Conservation (phyloP, 1,284 basidiomycete species). For the Cryptococcus sp. region DNA sequence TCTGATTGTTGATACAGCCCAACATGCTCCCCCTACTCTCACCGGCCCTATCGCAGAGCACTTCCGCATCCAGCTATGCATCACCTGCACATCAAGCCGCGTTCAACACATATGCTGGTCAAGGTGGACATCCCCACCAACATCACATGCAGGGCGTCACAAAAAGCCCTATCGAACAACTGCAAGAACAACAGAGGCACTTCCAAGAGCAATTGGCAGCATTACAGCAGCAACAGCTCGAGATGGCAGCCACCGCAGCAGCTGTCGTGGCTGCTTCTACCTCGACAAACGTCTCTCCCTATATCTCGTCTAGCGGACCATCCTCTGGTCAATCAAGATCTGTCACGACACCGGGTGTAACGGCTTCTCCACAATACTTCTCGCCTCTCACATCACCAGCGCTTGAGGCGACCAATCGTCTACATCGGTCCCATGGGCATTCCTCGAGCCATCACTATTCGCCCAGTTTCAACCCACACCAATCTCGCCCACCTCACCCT, state of each 20-base stretch:
- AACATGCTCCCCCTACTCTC: slow-evolving; percentile 43
- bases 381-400: slow-evolving; percentile 63
- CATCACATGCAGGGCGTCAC: slow-evolving; percentile 1
- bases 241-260: slow-evolving; percentile 46
- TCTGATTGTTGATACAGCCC: slow-evolving; percentile 19
- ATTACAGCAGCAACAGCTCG: slow-evolving; percentile 44
- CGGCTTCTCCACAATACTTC: slow-evolving; percentile 55
- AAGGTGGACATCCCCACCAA: slow-evolving; percentile 3
- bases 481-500: slow-evolving; percentile 34
- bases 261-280: slow-evolving; percentile 40
- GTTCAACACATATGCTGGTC: slow-evolving; percentile 9
- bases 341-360: slow-evolving; percentile 30
- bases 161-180: slow-evolving; percentile 38
- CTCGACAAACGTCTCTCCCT: slow-evolving; percentile 22
- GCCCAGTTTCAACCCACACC: slow-evolving; percentile 24
- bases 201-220: slow-evolving; percentile 47
- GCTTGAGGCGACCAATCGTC: slow-evolving; percentile 52
- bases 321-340: slow-evolving; percentile 20
- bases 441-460: slow-evolving; percentile 19
- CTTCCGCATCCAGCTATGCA: slow-evolving; percentile 28
- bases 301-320: slow-evolving; percentile 10
- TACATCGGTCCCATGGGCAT: slow-evolving; percentile 30
- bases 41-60: slow-evolving; percentile 40
- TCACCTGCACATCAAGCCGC: slow-evolving; percentile 32
- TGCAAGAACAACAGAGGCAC: slow-evolving; percentile 48